Evolutionary conservation across 768 basidiomycete genomes (phyloP).

Genomic region (Cystofilobasidium macerans): DNA sequence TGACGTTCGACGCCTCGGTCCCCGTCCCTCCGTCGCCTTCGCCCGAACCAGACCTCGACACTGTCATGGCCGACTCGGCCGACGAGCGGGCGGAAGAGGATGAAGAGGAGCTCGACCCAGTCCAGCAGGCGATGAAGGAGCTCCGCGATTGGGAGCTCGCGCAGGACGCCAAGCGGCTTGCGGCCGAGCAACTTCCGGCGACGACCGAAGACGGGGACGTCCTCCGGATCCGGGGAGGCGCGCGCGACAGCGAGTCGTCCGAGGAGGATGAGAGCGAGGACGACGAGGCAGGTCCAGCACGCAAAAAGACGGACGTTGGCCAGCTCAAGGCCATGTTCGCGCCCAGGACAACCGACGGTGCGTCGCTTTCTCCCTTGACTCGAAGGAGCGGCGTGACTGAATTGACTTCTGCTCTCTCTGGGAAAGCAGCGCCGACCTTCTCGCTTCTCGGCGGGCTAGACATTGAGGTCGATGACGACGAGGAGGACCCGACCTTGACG

Average conservation of each 20-base stretch:
- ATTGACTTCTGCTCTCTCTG: neutral
- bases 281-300: conserved; percentile 36
- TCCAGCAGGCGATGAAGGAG: conserved; percentile 22
- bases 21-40: neutral
- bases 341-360: conserved; percentile 28
- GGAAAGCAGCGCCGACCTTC: neutral
- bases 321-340: conserved; percentile 32
- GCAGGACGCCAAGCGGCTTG: conserved; percentile 1
- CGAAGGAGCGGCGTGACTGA: neutral
- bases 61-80: neutral
- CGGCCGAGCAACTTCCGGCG: neutral
- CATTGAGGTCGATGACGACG: conserved; percentile 26
- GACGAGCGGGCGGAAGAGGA: conserved; percentile 13
- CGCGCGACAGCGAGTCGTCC: neutral
- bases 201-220: neutral
- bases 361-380: neutral
- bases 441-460: conserved; percentile 25
- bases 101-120: conserved; percentile 22
- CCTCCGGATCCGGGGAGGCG: conserved; percentile 17
- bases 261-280: neutral
- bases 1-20: conserved; percentile 11
- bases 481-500: conserved; percentile 10
- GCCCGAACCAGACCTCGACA: conserved; percentile 6
- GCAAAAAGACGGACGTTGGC: conserved; percentile 46
- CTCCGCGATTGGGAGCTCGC: conserved; percentile 21